Percentiles rank a stretch among this genome's conserved stretches.
Conservation (phyloP, 768 basidiomycete species). For the Nevesoporus exiguus region DNA sequence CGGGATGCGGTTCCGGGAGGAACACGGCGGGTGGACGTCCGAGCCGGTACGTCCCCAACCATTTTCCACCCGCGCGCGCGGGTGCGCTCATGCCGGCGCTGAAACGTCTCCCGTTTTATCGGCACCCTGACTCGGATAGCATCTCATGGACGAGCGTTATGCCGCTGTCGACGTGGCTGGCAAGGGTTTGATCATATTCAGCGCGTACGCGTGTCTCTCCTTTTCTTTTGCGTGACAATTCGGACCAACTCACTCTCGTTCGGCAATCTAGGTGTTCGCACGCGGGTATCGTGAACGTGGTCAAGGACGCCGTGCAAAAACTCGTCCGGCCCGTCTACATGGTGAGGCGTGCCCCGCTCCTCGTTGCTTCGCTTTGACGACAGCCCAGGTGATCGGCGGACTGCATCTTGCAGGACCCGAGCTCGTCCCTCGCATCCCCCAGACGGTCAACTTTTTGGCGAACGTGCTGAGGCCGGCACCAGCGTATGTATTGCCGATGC, state of each 20-base stretch:
- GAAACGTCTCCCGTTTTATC: too few relatives aligned
- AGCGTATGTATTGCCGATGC: constrained; percentile 75
- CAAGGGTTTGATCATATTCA: constrained; percentile 80
- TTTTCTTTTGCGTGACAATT: not conserved
- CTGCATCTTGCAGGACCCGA: constrained; percentile 79
- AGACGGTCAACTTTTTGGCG: constrained; percentile 70
- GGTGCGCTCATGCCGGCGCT: not conserved
- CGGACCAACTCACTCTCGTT: not conserved
- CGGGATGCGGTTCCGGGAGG: constrained; percentile 56
- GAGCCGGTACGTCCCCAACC: constrained; percentile 46
- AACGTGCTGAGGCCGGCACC: constrained; percentile 58
- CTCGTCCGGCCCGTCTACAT: constrained; percentile 74
- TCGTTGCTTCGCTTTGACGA: not conserved
- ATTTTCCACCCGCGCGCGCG: too few relatives aligned
- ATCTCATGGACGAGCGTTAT: constrained; percentile 83
- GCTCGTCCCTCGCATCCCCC: constrained; percentile 55
- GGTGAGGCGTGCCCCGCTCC: constrained; percentile 36
- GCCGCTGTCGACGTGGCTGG: constrained; percentile 73
- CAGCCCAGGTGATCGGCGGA: constrained; percentile 68
- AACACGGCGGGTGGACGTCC: constrained; percentile 40
- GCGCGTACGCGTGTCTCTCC: constrained; percentile 54
- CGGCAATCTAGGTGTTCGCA: constrained; percentile 53
- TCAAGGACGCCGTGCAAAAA: constrained; percentile 59
- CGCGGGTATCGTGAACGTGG: constrained; percentile 83
- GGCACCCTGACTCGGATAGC: too few relatives aligned